These are phyloP conservation scores for Phialocephala sp. DNA, from an alignment of 2,329 filamentous ascomycete species.

Conservation along the genomic window DNA sequence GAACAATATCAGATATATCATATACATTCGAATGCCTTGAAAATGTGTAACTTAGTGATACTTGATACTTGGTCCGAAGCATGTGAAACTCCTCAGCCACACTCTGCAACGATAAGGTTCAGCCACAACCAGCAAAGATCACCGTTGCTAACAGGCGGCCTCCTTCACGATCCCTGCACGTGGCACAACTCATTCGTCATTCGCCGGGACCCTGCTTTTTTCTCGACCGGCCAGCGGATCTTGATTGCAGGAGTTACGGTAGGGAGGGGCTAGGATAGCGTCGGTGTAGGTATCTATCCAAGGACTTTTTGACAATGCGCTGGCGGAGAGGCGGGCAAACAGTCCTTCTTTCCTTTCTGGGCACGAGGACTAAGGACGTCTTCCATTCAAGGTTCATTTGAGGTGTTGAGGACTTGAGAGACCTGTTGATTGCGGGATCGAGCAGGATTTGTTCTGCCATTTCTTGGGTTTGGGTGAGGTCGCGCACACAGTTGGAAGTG, in stretches of 20 bases:
- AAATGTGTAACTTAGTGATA: too few relatives aligned
- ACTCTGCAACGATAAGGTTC: background rate
- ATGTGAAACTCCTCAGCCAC: slow-evolving; percentile 6
- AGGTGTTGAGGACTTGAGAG: too few relatives aligned
- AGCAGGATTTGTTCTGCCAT: background rate
- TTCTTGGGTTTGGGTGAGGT: too few relatives aligned
- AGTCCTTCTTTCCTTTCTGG: background rate
- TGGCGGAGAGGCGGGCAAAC: background rate
- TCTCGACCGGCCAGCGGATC: background rate
- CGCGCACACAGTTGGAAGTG: too few relatives aligned
- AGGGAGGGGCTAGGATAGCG: background rate
- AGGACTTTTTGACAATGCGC: background rate
- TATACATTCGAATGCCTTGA: background rate
- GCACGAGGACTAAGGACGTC: too few relatives aligned
- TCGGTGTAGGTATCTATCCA: slow-evolving; percentile 7
- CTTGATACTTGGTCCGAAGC: background rate
- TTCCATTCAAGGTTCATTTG: too few relatives aligned
- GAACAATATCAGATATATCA: too few relatives aligned
- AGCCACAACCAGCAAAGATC: slow-evolving; percentile 1
- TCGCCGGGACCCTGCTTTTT: background rate
- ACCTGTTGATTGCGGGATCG: background rate
- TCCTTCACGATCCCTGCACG: background rate
- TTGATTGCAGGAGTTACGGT: too few relatives aligned
- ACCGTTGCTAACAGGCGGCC: background rate
- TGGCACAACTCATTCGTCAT: background rate